Base-by-base conservation (phyloP, 148 eudicot species). In the Silene conica region DNA sequence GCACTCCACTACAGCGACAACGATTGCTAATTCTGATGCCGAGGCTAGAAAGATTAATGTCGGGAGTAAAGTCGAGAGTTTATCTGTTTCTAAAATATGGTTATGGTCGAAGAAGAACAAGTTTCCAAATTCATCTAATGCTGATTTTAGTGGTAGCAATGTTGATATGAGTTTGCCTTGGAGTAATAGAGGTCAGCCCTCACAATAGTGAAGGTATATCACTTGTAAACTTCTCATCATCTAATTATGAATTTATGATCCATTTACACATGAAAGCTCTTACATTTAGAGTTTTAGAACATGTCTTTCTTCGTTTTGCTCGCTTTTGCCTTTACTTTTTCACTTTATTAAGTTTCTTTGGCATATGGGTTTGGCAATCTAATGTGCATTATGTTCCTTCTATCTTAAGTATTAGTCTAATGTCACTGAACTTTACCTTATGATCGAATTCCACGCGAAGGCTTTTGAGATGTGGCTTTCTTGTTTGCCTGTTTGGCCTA, bases 61-160 rank as follows among this genome's bases (percentile, higher is more conserved):
- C 23, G 80, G 91, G 63, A 82, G 83, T 66, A 93, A 91, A 83
- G 88, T 86, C 48, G 98, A 94, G 68, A 89, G 96, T 81, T 84
- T 91, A 77, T 94, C 98, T 14, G 96, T 94, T 38, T 94, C 97
- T 64, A 94, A 94, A 88, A 91, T 94, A 65, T 94, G 98, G 98
- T 77, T 83, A 71, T 94, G 97, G 98, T 85, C 98, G 74, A 91
- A 86, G 83, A 89, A 89, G 83, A 87, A 84, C 71, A 87, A 87
- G 72, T 85, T 79, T 73, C 80, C 83, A 28, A 85, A 71, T 84
- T 80, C 89, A 28, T 68, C 80, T 62, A 74, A 79, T 80, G 23
- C 76, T 6, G 60, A 72, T 38, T 50, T 67, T 72, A 67, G 63
- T 67, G 80, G 80, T 60, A 31, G 65, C 50, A 68, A 80, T 82